These are phyloP conservation scores for Erigeron philadelphicus DNA, from an alignment of 140 eudicot genomes.

Conservation along the genomic window DNA sequence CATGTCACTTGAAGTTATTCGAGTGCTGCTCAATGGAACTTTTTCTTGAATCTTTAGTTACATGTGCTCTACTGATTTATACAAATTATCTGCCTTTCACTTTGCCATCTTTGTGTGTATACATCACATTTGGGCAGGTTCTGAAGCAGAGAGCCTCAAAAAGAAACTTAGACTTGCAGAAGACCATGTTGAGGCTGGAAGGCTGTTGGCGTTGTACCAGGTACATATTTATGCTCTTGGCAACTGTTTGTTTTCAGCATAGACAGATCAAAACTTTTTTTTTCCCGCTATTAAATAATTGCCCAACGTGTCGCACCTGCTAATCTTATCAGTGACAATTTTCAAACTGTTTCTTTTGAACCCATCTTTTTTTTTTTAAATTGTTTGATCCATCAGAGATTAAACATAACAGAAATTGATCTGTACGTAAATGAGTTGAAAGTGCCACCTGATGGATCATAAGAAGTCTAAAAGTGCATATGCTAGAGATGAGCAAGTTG, in stretches of 20 bases:
- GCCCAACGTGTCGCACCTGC: conserved; percentile 15
- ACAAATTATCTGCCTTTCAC: background rate
- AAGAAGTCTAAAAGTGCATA: conserved; percentile 2
- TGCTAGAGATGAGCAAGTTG: conserved; percentile 4
- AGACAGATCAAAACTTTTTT: conserved; percentile 7
- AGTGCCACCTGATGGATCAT: background rate
- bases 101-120: background rate
- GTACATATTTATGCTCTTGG: conserved; percentile 34
- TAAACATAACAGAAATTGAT: background rate
- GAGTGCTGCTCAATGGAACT: no score
- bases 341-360: background rate
- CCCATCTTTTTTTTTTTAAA: background rate
- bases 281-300: conserved; percentile 16
- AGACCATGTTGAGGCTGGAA: conserved; percentile 98
- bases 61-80: conserved; percentile 6
- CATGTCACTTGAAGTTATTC: background rate
- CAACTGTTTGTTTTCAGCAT: conserved; percentile 19
- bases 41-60: background rate
- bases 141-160: conserved; percentile 53
- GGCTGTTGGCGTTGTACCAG: conserved; percentile 81
- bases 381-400: background rate
- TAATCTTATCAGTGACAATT: background rate
- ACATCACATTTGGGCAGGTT: conserved; percentile 38
- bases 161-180: conserved; percentile 61
- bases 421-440: background rate